These are phyloP conservation scores for Clitopilus hobsonii DNA, from an alignment of 768 basidiomycete species.

Conservation along the genomic window DNA sequence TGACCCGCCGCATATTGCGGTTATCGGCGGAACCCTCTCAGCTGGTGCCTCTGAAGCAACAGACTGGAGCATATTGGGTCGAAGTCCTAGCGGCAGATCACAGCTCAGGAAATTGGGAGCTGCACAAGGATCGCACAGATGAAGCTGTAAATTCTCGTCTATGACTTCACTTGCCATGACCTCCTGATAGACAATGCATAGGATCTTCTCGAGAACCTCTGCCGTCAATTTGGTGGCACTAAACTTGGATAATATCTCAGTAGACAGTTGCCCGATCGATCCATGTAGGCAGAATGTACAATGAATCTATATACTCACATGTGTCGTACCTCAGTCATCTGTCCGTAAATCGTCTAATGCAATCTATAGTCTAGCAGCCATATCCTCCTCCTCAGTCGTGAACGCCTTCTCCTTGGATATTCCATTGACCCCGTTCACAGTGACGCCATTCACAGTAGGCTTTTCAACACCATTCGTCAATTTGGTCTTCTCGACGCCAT, in stretches of 20 bases:
- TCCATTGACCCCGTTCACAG: too few relatives aligned
- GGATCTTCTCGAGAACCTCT: slow-evolving; percentile 5
- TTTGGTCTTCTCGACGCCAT: background rate
- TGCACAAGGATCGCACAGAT: slow-evolving; percentile 3
- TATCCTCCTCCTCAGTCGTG: too few relatives aligned
- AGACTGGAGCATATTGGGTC: slow-evolving; percentile 11
- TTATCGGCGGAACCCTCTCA: slow-evolving; percentile 9
- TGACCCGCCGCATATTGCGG: slow-evolving; percentile 14
- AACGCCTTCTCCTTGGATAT: background rate
- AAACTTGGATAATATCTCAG: slow-evolving; percentile 1
- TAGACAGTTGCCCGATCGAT: background rate
- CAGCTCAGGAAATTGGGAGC: background rate
- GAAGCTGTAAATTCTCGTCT: slow-evolving; percentile 4
- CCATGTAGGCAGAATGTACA: slow-evolving; percentile 1
- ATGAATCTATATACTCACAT: too few relatives aligned
- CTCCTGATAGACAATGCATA: background rate
- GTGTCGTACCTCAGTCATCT: too few relatives aligned
- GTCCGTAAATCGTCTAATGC: too few relatives aligned
- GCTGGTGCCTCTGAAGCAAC: slow-evolving; percentile 1
- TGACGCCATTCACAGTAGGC: background rate
- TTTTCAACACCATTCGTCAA: background rate
- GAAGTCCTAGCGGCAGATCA: slow-evolving; percentile 6
- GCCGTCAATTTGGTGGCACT: slow-evolving; percentile 10
- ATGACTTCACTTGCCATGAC: background rate
- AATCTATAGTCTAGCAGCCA: too few relatives aligned